Evolutionary conservation across 345 rosid species (phyloP).

Genomic region (Hirschfeldia incana): DNA sequence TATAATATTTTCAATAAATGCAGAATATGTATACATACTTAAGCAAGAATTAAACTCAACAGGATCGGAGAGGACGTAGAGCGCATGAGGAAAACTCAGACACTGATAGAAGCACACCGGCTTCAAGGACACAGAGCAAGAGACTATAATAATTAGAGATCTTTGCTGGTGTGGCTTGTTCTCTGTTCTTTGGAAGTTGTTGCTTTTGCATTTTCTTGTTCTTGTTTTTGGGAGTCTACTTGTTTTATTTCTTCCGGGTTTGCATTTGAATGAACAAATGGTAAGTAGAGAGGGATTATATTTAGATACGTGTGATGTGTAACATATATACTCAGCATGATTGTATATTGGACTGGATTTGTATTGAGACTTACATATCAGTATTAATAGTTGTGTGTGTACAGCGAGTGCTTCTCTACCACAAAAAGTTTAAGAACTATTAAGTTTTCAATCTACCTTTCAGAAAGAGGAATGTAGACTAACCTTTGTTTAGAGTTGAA

Average conservation of each 20-base stretch:
- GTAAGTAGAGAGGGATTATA: not conserved
- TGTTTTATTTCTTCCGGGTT: not conserved
- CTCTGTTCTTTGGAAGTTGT: slow-evolving; percentile 21
- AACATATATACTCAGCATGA: not conserved
- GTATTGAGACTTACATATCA: not conserved
- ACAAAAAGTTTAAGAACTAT: not conserved
- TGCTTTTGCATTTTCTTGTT: slow-evolving; percentile 20
- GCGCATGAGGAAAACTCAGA: slow-evolving; percentile 76
- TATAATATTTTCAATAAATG: not conserved
- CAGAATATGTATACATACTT: slow-evolving; percentile 8
- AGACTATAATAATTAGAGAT: slow-evolving; percentile 31
- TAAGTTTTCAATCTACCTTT: not conserved
- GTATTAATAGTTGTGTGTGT: not conserved
- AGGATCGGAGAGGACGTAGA: slow-evolving; percentile 87
- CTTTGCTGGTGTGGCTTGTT: not conserved
- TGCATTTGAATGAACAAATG: not conserved
- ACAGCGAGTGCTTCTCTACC: not conserved
- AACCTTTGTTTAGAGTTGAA: not conserved
- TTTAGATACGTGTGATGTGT: not conserved
- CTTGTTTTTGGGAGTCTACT: slow-evolving; percentile 4
- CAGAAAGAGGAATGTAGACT: not conserved
- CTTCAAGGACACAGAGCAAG: slow-evolving; percentile 59
- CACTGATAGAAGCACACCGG: slow-evolving; percentile 66
- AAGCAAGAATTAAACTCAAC: slow-evolving; percentile 28
- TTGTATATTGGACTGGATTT: not conserved